A percentile compares a stretch with the other conserved stretches of the same genome.
Conservation (phyloP, 2,329 filamentous ascomycete species). For the Colletotrichum cereale region DNA sequence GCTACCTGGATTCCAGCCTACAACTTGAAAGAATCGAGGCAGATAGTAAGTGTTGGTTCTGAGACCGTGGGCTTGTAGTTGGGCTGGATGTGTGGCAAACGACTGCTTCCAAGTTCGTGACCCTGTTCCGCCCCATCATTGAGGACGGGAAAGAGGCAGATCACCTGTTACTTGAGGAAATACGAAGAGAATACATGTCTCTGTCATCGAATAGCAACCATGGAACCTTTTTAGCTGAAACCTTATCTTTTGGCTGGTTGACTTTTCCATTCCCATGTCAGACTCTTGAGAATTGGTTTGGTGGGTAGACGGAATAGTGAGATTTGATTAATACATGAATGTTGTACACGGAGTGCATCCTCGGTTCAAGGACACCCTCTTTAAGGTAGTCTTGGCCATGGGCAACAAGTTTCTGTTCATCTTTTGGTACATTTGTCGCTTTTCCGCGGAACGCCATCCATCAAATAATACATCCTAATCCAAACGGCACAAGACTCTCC, state of each 20-base stretch:
- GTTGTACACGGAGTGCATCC: background rate
- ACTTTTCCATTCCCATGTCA: background rate
- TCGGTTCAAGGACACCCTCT: background rate
- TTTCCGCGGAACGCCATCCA: background rate
- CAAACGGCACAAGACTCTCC: background rate
- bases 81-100: background rate
- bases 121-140: background rate
- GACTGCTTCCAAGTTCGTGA: background rate
- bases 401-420: background rate
- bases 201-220: background rate
- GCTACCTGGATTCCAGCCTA: background rate
- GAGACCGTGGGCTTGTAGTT: background rate
- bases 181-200: background rate
- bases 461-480: background rate
- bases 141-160: background rate
- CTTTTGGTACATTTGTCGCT: background rate
- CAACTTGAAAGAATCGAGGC: background rate
- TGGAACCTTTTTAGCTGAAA: background rate
- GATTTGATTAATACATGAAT: background rate
- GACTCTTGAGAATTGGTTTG: background rate
- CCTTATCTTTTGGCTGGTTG: background rate
- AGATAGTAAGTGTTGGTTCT: background rate
- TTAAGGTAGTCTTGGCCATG: background rate
- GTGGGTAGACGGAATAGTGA: background rate
- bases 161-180: background rate